Conservation (phyloP, 2,329 filamentous ascomycete genomes). For the Septoria linicola region DNA sequence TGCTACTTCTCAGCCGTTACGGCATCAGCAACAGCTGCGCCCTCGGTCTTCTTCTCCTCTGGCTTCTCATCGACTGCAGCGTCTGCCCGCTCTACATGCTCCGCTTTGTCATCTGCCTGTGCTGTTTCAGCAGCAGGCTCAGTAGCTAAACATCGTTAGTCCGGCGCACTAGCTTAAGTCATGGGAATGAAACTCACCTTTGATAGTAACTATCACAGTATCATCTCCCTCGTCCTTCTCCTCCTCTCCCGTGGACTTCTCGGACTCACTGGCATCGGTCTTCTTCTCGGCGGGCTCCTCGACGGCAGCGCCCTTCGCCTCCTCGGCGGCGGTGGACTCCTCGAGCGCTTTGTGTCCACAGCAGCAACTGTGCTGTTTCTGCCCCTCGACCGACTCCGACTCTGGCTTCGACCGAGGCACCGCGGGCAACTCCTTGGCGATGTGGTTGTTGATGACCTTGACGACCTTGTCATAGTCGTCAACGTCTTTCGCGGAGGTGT, state of each 20-base stretch:
- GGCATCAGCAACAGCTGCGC: background rate
- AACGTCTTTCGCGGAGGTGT: slow-evolving; percentile 4
- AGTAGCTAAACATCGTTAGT: background rate
- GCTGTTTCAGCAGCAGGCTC: background rate
- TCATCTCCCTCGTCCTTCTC: slow-evolving; percentile 12
- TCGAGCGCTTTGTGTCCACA: background rate
- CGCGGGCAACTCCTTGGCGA: slow-evolving; percentile 4
- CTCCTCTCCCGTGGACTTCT: slow-evolving; percentile 7
- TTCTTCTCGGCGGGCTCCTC: slow-evolving; percentile 4
- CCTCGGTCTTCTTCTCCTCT: background rate
- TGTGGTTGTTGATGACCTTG: slow-evolving; percentile 7
- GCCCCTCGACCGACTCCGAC: slow-evolving; percentile 6
- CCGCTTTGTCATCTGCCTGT: background rate
- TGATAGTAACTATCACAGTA: slow-evolving; percentile 12
- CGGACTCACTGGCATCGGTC: slow-evolving; percentile 6
- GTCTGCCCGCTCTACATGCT: background rate
- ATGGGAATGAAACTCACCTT: background rate
- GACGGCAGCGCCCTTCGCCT: background rate
- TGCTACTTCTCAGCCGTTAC: background rate
- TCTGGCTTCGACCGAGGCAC: background rate
- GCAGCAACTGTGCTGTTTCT: background rate
- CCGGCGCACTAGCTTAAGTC: background rate
- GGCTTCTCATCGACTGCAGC: background rate
- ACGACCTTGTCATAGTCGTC: slow-evolving; percentile 8
- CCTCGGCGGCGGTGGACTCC: slow-evolving; percentile 6